Base-by-base conservation (phyloP, 495 filamentous ascomycete species). In the Evernia prunastri region DNA sequence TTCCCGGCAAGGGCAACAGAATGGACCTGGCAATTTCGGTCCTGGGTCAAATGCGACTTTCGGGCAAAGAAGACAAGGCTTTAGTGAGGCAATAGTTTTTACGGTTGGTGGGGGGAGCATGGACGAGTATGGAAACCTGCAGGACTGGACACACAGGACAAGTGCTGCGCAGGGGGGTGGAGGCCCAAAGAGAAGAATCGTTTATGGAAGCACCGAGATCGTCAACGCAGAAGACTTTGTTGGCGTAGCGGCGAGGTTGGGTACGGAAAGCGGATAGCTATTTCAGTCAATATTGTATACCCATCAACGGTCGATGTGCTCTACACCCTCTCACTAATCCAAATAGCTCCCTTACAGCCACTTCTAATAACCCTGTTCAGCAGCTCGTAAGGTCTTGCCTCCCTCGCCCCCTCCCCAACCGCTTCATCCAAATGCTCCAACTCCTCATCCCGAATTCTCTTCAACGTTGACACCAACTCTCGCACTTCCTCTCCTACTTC, bases 101-200 rank as follows among this genome's bases (percentile, higher is more conserved):
- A 95, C 91, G 20, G 93, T 99, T 25, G 94, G 94, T 15, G 94
- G 94, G 60, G 94, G 95, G 31, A 96, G 91, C 70, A 97, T 97
- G 92, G 95, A 97, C 69, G 95, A 99, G 73, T 99, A 99, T 74
- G 92, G 92, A 18, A 99, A 99, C 72, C 73, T 99, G 72, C 91
- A 96, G 72, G 94, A 97, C 71, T 99, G 95, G 95, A 90, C 91
- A 11, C 83, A 84, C 72, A 82, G 92, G 60, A 89, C 88, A 10
- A 85, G 80, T 23, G 74, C 80, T 18, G 79, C 76, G 43, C 63
- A 60, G 40, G 66, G 63, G 25, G 65, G 60, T 40, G 75, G 69
- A 20, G 71, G 75, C 13, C 71, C 71, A 56, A 86, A 84, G 72
- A 86, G 89, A 71, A 84, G 90, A 68, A 88, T 99, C 3, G 87